Evolutionary conservation across 768 basidiomycete genomes (phyloP).

Genomic region (Hydnum rufescens): DNA sequence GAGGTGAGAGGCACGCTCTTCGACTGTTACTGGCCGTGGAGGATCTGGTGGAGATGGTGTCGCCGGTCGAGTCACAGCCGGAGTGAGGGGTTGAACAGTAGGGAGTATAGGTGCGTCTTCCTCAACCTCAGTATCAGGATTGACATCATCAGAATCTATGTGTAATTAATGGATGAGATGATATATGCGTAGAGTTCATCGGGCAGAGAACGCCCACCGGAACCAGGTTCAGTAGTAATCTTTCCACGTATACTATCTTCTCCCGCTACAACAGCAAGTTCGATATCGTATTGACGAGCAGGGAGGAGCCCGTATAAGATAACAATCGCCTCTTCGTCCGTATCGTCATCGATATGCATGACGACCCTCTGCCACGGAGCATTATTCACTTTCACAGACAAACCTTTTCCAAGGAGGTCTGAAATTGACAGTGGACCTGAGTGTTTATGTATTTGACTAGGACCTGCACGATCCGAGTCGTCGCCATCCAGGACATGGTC

Average conservation of each 20-base stretch:
- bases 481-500: neutral
- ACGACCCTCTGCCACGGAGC: constrained; percentile 62
- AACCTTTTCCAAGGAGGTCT: constrained; percentile 49
- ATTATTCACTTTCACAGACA: constrained; percentile 64
- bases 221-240: constrained; percentile 3
- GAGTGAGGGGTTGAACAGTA: constrained; percentile 7
- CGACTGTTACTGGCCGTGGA: constrained; percentile 29
- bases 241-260: constrained; percentile 28
- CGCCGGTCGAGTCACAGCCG: constrained; percentile 5
- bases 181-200: neutral
- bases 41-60: constrained; percentile 12
- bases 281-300: constrained; percentile 77
- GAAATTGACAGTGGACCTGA: constrained; percentile 32
- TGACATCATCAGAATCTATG: neutral
- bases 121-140: neutral
- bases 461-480: neutral
- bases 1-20: constrained; percentile 47
- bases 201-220: neutral
- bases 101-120: neutral
- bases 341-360: constrained; percentile 55
- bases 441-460: constrained; percentile 17
- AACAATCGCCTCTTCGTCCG: constrained; percentile 67
- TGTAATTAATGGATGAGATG: neutral
- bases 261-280: constrained; percentile 50
- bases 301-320: constrained; percentile 81